Evolutionary conservation across 2,329 filamentous ascomycete species (phyloP).

Genomic region (Ophiostoma sp.): DNA sequence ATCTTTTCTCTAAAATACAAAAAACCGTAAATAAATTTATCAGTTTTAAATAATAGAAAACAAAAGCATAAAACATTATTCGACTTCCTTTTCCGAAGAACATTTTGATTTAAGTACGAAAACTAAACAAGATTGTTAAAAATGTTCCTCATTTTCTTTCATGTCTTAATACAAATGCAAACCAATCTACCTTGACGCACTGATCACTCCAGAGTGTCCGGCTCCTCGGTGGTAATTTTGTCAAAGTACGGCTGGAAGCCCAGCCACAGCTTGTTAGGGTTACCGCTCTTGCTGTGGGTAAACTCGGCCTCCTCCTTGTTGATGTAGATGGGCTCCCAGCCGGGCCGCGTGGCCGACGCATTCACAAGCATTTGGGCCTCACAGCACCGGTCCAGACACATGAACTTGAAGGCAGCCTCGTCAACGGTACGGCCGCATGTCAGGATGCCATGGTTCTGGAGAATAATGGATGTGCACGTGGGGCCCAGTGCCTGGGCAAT

Average conservation of each 20-base stretch:
- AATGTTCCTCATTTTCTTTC: too few relatives aligned
- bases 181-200: too few relatives aligned
- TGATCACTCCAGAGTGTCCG: neutral
- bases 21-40: too few relatives aligned
- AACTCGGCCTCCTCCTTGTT: conserved; percentile 37
- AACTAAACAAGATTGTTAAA: too few relatives aligned
- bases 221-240: conserved; percentile 35
- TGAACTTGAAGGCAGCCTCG: conserved; percentile 70
- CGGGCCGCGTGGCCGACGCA: neutral
- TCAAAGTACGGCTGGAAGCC: conserved; percentile 46
- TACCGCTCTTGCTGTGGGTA: conserved; percentile 38
- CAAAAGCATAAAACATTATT: too few relatives aligned
- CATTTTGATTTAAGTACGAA: too few relatives aligned
- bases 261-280: conserved; percentile 53
- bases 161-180: too few relatives aligned
- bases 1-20: too few relatives aligned
- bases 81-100: too few relatives aligned
- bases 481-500: conserved; percentile 63
- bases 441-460: conserved; percentile 70
- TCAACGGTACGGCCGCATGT: conserved; percentile 71
- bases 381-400: conserved; percentile 66
- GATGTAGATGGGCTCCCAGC: neutral
- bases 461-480: conserved; percentile 58
- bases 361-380: conserved; percentile 58
- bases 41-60: too few relatives aligned